Evolutionary conservation across 257 asterid genomes (phyloP), one percentile per base, ranked within the genome.

Genomic region (Rhazya stricta): DNA sequence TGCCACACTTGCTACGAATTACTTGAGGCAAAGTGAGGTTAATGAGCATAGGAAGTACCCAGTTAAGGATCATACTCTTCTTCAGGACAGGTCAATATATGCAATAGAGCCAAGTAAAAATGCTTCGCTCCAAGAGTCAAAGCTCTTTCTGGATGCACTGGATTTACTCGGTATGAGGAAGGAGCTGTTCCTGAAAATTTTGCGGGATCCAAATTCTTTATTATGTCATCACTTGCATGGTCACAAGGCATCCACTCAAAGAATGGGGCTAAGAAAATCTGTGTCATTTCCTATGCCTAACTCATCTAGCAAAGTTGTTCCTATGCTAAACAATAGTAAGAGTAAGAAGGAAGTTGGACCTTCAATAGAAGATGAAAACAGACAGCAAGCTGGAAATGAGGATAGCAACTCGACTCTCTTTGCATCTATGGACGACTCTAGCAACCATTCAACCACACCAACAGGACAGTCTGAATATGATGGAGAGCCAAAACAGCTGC

Each of bases 131-230:
- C 90, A 89, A 63, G 96, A 91, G 56, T 92, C 97, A 1, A 92
- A 84, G 87, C 75, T 89, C 10, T 92, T 89, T 61, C 81, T 89
- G 82, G 90, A 90, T 78, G 97, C 97, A 3, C 65, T 92, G 53
- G 96, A 88, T 76, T 83, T 90, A 57, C 90, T 94, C 37, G 75
- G 92, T 75, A 76, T 92, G 78, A 88, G 96, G 80, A 79, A 88
- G 73, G 99, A 94, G 83, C 79, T 94, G 46, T 90, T 94, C 86
- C 16, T 88, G 84, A 87, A 88, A 62, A 89, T 90, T 71, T 60
- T 94, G 71, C 86, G 82, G 53, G 96, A 92, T 71, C 97, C 97
- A 1, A 79, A 67, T 75, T 85, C 91, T 30, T 88, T 83, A 3
- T 75, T 85, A 58, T 73, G 83, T 23, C 83, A 65, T 60, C 92